phyloP scores from a whole-genome alignment of 306 rosid genomes.

The Begonia fuchsioides region DNA sequence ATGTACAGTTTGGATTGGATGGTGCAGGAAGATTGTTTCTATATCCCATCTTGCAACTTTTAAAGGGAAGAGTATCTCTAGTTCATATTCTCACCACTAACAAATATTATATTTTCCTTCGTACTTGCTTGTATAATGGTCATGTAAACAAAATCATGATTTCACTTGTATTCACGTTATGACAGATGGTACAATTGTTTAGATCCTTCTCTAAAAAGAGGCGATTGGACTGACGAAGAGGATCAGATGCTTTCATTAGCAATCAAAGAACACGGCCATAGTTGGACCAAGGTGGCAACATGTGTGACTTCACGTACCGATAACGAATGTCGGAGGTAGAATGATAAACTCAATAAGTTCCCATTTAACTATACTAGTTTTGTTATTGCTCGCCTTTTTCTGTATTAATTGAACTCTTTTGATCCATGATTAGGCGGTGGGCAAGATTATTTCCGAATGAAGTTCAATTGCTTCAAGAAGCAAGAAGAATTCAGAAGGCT shows the following conservation, averaged over 20 bases:
- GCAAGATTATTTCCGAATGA: slow-evolving; percentile 53
- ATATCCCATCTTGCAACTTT: too few relatives aligned
- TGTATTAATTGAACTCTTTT: background rate
- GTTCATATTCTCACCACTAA: too few relatives aligned
- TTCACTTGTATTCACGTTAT: background rate
- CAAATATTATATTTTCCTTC: too few relatives aligned
- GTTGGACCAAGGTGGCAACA: slow-evolving; percentile 90
- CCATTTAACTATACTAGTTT: too few relatives aligned
- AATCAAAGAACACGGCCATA: slow-evolving; percentile 50
- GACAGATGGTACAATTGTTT: slow-evolving; percentile 73
- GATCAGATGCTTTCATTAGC: slow-evolving; percentile 64
- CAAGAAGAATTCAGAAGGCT: slow-evolving; percentile 45
- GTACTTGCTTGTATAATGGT: too few relatives aligned
- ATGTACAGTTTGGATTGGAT: too few relatives aligned
- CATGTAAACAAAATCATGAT: too few relatives aligned
- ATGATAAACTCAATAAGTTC: background rate
- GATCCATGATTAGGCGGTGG: slow-evolving; percentile 56
- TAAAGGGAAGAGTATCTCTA: too few relatives aligned
- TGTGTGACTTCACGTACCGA: slow-evolving; percentile 79
- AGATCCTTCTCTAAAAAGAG: slow-evolving; percentile 70
- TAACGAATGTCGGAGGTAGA: slow-evolving; percentile 81
- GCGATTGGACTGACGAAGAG: slow-evolving; percentile 74
- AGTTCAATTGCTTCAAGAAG: slow-evolving; percentile 51
- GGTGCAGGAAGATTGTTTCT: too few relatives aligned
- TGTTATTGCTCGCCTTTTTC: too few relatives aligned